Evolutionary conservation across 805 yeast species (phyloP).

Genomic region (Ogataea nitratoaversa): DNA sequence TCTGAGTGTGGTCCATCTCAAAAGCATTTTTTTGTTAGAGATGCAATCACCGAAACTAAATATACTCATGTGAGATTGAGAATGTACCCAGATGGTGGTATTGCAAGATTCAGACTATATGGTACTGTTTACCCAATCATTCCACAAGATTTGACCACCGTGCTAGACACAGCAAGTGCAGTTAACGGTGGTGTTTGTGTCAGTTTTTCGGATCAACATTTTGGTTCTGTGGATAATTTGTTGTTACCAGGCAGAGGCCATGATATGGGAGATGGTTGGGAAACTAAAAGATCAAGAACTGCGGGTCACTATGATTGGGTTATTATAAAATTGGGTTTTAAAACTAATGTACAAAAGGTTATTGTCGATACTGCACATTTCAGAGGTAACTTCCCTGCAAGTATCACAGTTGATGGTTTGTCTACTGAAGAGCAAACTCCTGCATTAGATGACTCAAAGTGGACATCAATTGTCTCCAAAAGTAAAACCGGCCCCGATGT

Average conservation of each 20-base stretch:
- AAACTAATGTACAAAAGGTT: conserved; percentile 51
- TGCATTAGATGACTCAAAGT: conserved; percentile 27
- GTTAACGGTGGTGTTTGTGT: conserved; percentile 87
- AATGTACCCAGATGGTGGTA: conserved; percentile 98
- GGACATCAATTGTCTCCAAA: conserved; percentile 65
- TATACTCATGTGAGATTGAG: conserved; percentile 79
- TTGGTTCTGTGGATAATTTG: conserved; percentile 86
- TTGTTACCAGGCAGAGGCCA: conserved; percentile 90
- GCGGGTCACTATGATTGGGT: conserved; percentile 93
- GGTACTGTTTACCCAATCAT: conserved; percentile 78
- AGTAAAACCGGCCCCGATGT: conserved; percentile 78
- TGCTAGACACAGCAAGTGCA: conserved; percentile 76
- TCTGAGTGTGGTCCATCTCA: conserved; percentile 87
- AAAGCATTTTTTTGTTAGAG: conserved; percentile 74
- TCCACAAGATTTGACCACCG: conserved; percentile 41
- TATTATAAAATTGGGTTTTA: conserved; percentile 70
- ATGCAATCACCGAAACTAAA: conserved; percentile 48
- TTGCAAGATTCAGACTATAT: conserved; percentile 87
- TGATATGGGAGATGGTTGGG: conserved; percentile 99
- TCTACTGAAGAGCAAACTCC: conserved; percentile 30
- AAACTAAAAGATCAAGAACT: conserved; percentile 81
- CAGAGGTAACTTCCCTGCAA: conserved; percentile 93
- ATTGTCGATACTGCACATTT: conserved; percentile 90
- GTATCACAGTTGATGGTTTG: conserved; percentile 60
- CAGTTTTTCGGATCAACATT: conserved; percentile 84